These are phyloP conservation scores for Colletotrichum lindemuthianum DNA, from an alignment of 2,329 filamentous ascomycete species.

Conservation along the genomic window DNA sequence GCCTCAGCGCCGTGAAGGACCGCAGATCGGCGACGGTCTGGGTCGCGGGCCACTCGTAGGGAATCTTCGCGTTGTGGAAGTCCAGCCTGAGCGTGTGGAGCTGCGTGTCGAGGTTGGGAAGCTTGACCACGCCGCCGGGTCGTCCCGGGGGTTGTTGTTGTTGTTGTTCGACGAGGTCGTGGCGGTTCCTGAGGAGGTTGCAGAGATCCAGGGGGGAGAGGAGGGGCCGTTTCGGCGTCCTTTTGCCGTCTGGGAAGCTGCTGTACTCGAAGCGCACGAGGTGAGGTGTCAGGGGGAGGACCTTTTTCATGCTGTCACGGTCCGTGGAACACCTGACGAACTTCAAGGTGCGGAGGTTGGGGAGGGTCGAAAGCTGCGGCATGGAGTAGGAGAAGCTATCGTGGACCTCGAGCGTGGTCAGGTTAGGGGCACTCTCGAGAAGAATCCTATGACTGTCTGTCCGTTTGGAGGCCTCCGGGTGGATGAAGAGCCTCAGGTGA, in stretches of 20 bases:
- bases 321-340: constrained; percentile 1
- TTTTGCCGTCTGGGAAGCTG: neutral
- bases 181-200: constrained; percentile 5
- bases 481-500: neutral
- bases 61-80: neutral
- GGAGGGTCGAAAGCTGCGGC: neutral
- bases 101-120: constrained; percentile 7
- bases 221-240: neutral
- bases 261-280: constrained; percentile 8
- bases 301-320: neutral
- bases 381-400: neutral
- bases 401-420: constrained; percentile 3
- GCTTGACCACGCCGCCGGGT: neutral
- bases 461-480: neutral
- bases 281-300: constrained; percentile 3
- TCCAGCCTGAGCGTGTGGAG: neutral
- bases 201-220: constrained; percentile 9
- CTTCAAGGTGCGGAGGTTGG: neutral
- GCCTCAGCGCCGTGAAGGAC: neutral
- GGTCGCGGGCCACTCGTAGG: neutral
- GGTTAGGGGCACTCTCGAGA: neutral
- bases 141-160: neutral
- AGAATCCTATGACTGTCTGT: neutral
- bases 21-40: neutral
- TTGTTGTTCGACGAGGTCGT: neutral